Percentiles rank a stretch among this genome's conserved stretches.
phyloP scores from a whole-genome alignment of 305 asterid species.

The Plantago coronopus region DNA sequence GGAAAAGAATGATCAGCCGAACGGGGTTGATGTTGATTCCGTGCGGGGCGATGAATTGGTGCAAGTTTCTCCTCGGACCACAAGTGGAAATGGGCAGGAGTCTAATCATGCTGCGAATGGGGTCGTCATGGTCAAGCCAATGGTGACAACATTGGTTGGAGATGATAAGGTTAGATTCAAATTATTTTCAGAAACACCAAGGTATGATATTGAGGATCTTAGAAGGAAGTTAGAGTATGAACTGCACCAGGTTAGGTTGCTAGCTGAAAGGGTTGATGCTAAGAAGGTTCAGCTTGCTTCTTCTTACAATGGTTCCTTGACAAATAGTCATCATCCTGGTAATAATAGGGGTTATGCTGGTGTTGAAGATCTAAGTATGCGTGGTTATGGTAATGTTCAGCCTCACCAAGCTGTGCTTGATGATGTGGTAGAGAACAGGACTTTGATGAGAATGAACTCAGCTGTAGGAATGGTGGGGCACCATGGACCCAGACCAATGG shows the following conservation, averaged over 20 bases:
- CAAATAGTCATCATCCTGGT: conserved; percentile 24
- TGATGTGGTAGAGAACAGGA: conserved; percentile 37
- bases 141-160: conserved; percentile 40
- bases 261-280: conserved; percentile 43
- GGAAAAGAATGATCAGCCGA: conserved; percentile 15
- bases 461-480: conserved; percentile 41
- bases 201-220: conserved; percentile 49
- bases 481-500: conserved; percentile 35
- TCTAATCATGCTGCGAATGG: conserved; percentile 25
- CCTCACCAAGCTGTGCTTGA: conserved; percentile 30
- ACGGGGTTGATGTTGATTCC: background rate
- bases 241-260: conserved; percentile 56
- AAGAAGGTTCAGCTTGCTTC: conserved; percentile 51
- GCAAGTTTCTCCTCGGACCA: conserved; percentile 23
- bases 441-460: conserved; percentile 48
- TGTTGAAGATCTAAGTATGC: conserved; percentile 30
- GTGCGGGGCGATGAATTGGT: conserved; percentile 8
- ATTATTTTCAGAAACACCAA: conserved; percentile 35
- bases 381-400: conserved; percentile 28
- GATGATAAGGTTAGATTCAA: conserved; percentile 58
- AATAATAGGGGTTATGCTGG: conserved; percentile 25
- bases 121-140: conserved; percentile 38
- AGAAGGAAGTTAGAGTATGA: conserved; percentile 47
- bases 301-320: conserved; percentile 34
- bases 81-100: conserved; percentile 26